Conservation (phyloP, 345 rosid genomes). For the Linum trigynum region DNA sequence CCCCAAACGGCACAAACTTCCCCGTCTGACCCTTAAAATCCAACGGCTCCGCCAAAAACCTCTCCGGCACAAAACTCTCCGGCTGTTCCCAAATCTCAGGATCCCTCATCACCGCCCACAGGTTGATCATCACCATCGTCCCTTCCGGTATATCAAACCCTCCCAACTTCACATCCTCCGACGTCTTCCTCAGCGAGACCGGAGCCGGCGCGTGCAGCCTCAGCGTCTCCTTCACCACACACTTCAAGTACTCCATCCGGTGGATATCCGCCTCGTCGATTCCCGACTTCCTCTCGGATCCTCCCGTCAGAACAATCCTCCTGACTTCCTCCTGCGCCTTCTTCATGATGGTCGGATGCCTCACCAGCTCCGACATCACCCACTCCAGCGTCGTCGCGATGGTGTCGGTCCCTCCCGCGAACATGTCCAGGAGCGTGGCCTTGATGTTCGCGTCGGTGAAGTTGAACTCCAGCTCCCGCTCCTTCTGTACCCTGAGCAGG, state of each 20-base stretch:
- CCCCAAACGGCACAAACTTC: background rate
- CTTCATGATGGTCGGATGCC: background rate
- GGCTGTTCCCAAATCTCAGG: background rate
- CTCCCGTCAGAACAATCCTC: background rate
- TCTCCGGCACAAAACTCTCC: background rate
- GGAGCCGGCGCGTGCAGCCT: constrained; percentile 6
- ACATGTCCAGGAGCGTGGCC: constrained; percentile 5
- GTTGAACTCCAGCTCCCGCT: constrained; percentile 1
- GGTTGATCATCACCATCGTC: constrained; percentile 5
- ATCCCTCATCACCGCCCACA: constrained; percentile 3
- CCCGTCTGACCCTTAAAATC: background rate
- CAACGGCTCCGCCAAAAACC: background rate
- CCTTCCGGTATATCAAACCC: constrained; percentile 6
- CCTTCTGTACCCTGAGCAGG: constrained; percentile 10
- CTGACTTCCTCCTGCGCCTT: background rate
- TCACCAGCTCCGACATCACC: background rate
- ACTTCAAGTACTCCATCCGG: constrained; percentile 5
- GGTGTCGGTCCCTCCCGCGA: background rate
- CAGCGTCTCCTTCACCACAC: constrained; percentile 4
- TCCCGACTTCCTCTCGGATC: background rate
- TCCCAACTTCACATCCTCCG: background rate
- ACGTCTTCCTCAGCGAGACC: background rate
- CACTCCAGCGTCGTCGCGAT: background rate
- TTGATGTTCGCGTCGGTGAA: constrained; percentile 9
- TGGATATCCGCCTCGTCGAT: background rate